These are phyloP conservation scores for Leishmania gerbilli DNA, from an alignment of 208 protist genomes.

Conservation along the genomic window DNA sequence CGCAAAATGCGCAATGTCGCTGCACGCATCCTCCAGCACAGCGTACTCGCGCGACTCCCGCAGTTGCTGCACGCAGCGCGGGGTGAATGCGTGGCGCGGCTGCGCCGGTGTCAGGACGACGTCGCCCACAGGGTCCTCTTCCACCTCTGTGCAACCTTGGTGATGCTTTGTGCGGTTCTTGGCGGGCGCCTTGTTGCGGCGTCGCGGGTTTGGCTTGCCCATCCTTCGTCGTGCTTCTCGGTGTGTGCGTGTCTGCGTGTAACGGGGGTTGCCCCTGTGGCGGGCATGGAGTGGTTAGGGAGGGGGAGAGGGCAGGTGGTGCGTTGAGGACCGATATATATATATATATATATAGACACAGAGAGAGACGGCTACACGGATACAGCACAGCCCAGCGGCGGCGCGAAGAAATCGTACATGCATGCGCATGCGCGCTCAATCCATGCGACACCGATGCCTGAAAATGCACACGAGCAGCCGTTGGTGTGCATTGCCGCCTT, in stretches of 20 bases:
- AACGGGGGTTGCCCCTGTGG: background rate
- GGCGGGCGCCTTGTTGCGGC: slow-evolving; percentile 3
- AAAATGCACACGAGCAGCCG: background rate
- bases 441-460: background rate
- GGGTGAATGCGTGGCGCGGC: slow-evolving; percentile 4
- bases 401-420: background rate
- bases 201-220: slow-evolving; percentile 4
- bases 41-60: slow-evolving; percentile 35
- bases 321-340: background rate
- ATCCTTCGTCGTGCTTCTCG: background rate
- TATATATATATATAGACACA: no score
- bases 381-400: background rate
- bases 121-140: background rate
- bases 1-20: slow-evolving; percentile 49
- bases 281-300: background rate
- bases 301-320: background rate
- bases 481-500: background rate
- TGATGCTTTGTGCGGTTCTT: background rate
- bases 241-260: background rate
- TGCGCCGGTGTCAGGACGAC: background rate
- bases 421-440: no score
- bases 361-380: background rate
- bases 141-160: background rate
- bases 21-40: slow-evolving; percentile 59
- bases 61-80: slow-evolving; percentile 52